These are phyloP conservation scores for Tolypocladium cylindrosporum DNA, from an alignment of 2,329 filamentous ascomycete species.

Conservation along the genomic window DNA sequence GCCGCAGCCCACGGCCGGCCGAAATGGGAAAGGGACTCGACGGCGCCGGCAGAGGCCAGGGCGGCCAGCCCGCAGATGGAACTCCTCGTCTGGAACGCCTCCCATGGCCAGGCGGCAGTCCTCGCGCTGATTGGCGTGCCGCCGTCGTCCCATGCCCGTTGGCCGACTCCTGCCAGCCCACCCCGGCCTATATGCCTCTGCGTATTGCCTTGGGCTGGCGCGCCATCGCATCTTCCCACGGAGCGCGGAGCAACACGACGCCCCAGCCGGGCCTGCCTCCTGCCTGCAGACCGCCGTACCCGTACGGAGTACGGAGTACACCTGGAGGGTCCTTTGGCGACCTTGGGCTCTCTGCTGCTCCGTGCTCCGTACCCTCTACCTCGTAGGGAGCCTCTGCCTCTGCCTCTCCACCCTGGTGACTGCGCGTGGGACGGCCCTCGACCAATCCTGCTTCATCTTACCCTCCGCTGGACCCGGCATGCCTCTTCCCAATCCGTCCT, in stretches of 20 bases:
- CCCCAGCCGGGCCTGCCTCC: not conserved
- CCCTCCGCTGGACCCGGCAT: not conserved
- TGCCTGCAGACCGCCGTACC: not conserved
- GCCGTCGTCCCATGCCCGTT: not conserved
- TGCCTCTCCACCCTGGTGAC: not conserved
- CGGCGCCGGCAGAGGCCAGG: not conserved
- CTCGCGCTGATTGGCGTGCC: not conserved
- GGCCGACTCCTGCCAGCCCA: not conserved
- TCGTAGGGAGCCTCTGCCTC: not conserved
- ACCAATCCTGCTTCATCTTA: not conserved
- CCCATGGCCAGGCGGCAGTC: not conserved
- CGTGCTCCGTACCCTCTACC: not conserved
- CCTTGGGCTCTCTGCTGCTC: not conserved
- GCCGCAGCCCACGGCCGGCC: not conserved
- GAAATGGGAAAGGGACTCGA: not conserved
- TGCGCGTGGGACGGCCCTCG: not conserved
- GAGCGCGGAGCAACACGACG: not conserved
- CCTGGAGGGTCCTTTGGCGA: not conserved
- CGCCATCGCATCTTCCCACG: not conserved
- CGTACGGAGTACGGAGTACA: not conserved
- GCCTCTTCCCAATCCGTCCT: not conserved
- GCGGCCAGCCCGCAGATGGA: not conserved
- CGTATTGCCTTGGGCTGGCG: not conserved
- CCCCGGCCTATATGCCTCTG: not conserved
- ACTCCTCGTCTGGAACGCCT: not conserved